Conservation (phyloP, 345 rosid genomes). For the Bruguiera sexangula region DNA sequence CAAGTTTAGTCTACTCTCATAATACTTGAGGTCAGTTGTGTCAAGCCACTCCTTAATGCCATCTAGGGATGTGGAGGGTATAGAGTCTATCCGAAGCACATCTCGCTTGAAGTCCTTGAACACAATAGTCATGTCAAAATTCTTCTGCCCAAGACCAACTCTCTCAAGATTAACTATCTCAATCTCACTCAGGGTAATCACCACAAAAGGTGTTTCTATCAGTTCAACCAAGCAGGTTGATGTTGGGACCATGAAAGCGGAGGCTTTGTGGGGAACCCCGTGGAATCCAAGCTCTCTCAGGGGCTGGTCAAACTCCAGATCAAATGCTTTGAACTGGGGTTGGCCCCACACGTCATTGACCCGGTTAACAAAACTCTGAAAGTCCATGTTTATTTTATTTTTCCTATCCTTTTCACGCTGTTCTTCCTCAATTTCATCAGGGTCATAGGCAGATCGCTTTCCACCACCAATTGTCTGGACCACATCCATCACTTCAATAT, state of each 20-base stretch:
- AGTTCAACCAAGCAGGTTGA: conserved; percentile 90
- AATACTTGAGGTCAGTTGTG: conserved; percentile 85
- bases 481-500: conserved; percentile 89
- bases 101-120: conserved; percentile 94
- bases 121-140: conserved; percentile 86
- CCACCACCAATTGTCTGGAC: conserved; percentile 90
- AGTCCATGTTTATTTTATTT: conserved; percentile 85
- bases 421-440: conserved; percentile 93
- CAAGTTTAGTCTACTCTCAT: conserved; percentile 88
- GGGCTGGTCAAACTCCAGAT: conserved; percentile 97
- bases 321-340: conserved; percentile 67
- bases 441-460: conserved; percentile 91
- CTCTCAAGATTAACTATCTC: conserved; percentile 97
- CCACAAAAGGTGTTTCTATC: conserved; percentile 74
- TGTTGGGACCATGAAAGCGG: conserved; percentile 81
- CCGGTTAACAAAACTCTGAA: conserved; percentile 72
- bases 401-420: conserved; percentile 86
- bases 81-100: conserved; percentile 76
- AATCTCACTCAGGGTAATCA: conserved; percentile 79
- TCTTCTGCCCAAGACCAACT: conserved; percentile 87
- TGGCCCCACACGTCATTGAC: conserved; percentile 88
- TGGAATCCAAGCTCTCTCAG: conserved; percentile 88
- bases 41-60: conserved; percentile 94
- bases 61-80: conserved; percentile 73
- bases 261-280: conserved; percentile 82